Evolutionary conservation across 108 stramenopile species (phyloP).

Genomic region (Schizochytrium sp.): DNA sequence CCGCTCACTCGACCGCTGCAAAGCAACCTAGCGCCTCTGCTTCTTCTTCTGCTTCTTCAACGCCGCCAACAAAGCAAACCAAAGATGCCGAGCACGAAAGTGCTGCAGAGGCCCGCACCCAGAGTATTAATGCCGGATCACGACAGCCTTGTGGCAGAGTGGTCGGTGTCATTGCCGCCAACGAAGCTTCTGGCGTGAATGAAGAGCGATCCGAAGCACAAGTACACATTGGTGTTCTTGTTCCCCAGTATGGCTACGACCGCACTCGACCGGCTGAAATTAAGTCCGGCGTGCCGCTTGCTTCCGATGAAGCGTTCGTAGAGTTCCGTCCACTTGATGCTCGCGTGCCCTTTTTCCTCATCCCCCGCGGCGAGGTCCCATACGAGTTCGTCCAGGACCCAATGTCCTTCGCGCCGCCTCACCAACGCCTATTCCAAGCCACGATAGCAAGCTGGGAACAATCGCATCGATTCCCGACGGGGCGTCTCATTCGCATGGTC

Average conservation of each 20-base stretch:
- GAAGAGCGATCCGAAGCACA: background rate
- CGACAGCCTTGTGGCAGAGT: slow-evolving; percentile 19
- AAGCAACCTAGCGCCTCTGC: background rate
- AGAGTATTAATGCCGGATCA: background rate
- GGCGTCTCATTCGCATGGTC: slow-evolving; percentile 50
- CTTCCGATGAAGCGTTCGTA: background rate
- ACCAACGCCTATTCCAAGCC: slow-evolving; percentile 34
- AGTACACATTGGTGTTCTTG: background rate
- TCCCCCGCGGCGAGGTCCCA: background rate
- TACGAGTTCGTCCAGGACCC: slow-evolving; percentile 50
- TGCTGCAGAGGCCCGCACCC: background rate
- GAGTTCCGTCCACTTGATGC: slow-evolving; percentile 17
- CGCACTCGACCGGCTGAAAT: background rate
- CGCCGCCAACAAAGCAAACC: background rate
- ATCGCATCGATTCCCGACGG: slow-evolving; percentile 64
- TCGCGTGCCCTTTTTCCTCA: slow-evolving; percentile 27
- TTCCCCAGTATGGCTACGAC: background rate
- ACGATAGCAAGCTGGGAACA: slow-evolving; percentile 42
- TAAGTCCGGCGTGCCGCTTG: background rate
- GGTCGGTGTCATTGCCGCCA: background rate
- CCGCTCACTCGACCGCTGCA: background rate
- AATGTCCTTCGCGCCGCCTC: slow-evolving; percentile 37
- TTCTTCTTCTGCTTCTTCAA: background rate
- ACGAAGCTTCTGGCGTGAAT: background rate
- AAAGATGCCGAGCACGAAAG: background rate